Evolutionary conservation across 352 stramenopile genomes (phyloP), one percentile per base, ranked within the genome.

Genomic region (Phytophthora litchii): DNA sequence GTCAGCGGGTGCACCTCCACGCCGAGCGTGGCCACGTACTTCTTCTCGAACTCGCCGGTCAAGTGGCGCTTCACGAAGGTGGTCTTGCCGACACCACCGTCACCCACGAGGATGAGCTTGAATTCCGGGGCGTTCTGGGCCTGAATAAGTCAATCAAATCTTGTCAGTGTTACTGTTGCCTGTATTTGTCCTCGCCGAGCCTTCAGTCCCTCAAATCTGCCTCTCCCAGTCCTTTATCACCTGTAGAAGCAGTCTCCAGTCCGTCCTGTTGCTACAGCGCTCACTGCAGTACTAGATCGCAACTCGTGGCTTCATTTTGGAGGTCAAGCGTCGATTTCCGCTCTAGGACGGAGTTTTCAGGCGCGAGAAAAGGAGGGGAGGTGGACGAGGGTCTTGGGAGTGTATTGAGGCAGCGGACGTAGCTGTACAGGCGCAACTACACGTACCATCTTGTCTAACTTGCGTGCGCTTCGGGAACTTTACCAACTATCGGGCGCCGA

Each of bases 31-130:
- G 98, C 97, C 60, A 99, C 97, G 74, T 99, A 99, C 74, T 99
- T 99, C 89, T 99, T 99, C 76, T 99, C 97, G 79, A 99, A 99
- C 76, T 99, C 97, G 79, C 98, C 98, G 41, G 97, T 99, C 78
- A 99, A 92, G 85, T 99, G 97, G 56, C 97, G 89, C 89, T 99
- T 99, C 31, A 99, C 97, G 74, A 99, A 99, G 27, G 97, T 99
- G n/a, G 97, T 99, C 86, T 99, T 99, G 54, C 98, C 98, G 41
- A 99, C 97, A 71, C 97, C 97, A 68, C 97, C 97, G 76, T 99
- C 98, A 55, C 98, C 98, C 49, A 99, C 97, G 57, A 99, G 96
- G 67, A 99, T 99, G 16, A 99, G 91, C 88, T 99, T 99, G 78
- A 99, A 99, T 87, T 99, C 97, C 32, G 97, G 97, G 58, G 98